Base-by-base conservation (phyloP, 2,329 filamentous ascomycete genomes). In the Raffaelea ambrosiae region DNA sequence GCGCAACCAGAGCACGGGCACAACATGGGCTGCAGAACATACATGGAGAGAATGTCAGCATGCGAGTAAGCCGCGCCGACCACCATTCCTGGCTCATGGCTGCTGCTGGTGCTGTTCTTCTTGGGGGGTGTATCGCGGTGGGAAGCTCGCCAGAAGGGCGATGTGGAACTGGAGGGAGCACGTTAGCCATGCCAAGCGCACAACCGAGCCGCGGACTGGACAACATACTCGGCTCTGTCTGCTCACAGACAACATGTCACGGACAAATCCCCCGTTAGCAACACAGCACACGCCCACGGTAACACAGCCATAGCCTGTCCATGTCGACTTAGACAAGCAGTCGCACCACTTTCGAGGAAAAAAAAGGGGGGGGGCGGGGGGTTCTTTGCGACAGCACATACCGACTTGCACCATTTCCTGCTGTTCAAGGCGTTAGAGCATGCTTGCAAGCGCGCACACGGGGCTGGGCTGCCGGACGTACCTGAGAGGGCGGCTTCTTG, bases 341-440 rank as follows among this genome's bases (percentile, higher is more conserved):
- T 29, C 26, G 26, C 7, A 13, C 26, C 26, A 13, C 13, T 7
- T 29, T 29, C 7, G 7, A 7, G 26, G 26, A 13, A n/a, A n/a
- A n/a, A n/a, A n/a, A n/a, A 29, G 26, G 26, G 26, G 26, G 7
- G 13, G 7, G 7, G 26, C n/a, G 21, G 22, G n/a, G 23, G 2
- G 7, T 21, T 11, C 26, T 22, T 14, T 41, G 40, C 43, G 47
- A 50, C 29, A 31, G 44, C 41, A 74, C 76, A 61, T 84, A 97
- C 93, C 91, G 74, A 98, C 90, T 85, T 98, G 91, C 59, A 96
- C 88, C 93, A 98, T 98, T 77, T 98, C 93, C 88, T 97, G 54
- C 23, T 50, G 46, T 23, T 22, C n/a, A 31, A 13, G 5, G 2
- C 4, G 44, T 46, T 39, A 40, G 40, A 73, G 63, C 70, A 59